Conservation (phyloP, 495 filamentous ascomycete genomes). For the Penicillium paxilli region DNA sequence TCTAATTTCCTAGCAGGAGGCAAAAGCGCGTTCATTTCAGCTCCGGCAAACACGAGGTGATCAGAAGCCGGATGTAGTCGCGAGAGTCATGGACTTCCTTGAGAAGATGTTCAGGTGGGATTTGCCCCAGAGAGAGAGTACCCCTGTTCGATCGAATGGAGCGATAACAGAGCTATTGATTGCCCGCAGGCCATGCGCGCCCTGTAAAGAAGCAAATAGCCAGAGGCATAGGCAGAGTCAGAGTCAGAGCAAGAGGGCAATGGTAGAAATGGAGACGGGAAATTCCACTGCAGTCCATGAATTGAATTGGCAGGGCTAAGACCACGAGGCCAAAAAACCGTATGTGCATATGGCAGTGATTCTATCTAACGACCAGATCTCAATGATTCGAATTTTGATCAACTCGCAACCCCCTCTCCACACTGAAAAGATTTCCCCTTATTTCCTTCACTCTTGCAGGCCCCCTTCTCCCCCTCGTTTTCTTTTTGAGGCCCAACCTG, state of each 20-base stretch:
- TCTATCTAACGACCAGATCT: constrained; percentile 20
- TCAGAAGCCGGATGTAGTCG: neutral
- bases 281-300: constrained; percentile 9
- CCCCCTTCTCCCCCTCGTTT: neutral
- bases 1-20: neutral
- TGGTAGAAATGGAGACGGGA: too few species aligned
- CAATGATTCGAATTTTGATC: constrained; percentile 1
- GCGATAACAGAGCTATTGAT: neutral
- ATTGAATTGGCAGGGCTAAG: neutral
- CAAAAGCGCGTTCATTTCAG: neutral
- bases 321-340: constrained; percentile 7
- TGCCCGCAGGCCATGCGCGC: neutral
- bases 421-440: neutral
- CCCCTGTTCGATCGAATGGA: neutral
- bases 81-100: neutral
- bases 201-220: neutral
- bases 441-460: neutral
- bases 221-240: neutral
- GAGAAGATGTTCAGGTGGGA: neutral
- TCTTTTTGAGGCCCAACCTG: constrained; percentile 12
- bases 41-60: neutral
- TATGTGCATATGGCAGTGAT: neutral
- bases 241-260: too few species aligned
- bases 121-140: neutral
- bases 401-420: neutral